phyloP scores from a whole-genome alignment of 208 protist species.

The Leishmania tarentolae region DNA sequence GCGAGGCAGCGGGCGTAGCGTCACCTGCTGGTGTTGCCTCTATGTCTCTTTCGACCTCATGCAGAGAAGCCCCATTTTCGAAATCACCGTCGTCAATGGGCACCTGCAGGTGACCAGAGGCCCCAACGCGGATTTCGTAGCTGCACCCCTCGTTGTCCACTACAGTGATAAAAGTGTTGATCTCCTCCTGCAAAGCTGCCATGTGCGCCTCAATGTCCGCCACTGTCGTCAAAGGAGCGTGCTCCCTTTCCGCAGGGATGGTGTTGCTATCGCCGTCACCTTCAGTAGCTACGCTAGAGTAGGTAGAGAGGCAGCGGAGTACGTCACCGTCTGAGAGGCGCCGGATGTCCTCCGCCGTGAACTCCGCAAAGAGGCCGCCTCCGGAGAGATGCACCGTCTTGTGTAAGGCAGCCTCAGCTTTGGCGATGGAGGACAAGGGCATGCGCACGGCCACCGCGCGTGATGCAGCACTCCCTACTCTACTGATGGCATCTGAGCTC shows the following conservation, averaged over 20 bases:
- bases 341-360: constrained; percentile 61
- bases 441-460: constrained; percentile 9
- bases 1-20: not conserved
- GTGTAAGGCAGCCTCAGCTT: constrained; percentile 53
- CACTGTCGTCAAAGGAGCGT: not conserved
- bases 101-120: constrained; percentile 53
- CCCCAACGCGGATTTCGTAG: constrained; percentile 66
- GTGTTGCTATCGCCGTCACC: not conserved
- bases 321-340: constrained; percentile 62
- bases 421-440: constrained; percentile 50
- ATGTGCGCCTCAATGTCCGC: constrained; percentile 57
- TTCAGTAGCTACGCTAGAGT: not conserved
- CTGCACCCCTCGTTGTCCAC: constrained; percentile 78
- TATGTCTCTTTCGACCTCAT: not conserved
- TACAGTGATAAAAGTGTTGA: constrained; percentile 83
- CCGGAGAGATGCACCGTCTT: constrained; percentile 49
- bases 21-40: not conserved
- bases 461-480: not conserved
- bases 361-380: constrained; percentile 45
- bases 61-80: not conserved
- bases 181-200: constrained; percentile 44
- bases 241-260: not conserved
- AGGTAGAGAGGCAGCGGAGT: constrained; percentile 38
- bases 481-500: not conserved
- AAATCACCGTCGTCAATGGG: constrained; percentile 45